phyloP scores from a whole-genome alignment of 768 basidiomycete species.

The Pisolithus microcarpus region DNA sequence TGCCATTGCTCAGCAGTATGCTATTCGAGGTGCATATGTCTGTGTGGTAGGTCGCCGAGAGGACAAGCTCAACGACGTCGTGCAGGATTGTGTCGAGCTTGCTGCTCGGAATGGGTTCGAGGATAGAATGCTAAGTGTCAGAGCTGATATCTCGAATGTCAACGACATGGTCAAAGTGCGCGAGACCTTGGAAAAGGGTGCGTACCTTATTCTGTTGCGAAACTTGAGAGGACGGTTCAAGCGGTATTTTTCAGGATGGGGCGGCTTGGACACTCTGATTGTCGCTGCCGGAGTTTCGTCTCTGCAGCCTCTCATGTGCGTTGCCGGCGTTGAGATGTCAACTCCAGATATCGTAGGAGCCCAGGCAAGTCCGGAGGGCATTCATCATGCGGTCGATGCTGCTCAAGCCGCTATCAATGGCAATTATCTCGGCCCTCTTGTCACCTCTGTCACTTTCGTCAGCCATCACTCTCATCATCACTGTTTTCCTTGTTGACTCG shows the following conservation, averaged over 20 bases:
- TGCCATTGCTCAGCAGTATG: constrained; percentile 62
- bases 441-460: constrained; percentile 68
- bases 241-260: constrained; percentile 52
- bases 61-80: constrained; percentile 49
- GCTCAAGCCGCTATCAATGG: constrained; percentile 49
- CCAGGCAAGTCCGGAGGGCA: constrained; percentile 41
- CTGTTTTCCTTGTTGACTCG: neutral
- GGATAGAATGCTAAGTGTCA: constrained; percentile 39
- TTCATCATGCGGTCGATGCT: constrained; percentile 52
- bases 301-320: constrained; percentile 62
- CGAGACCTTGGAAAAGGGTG: constrained; percentile 33
- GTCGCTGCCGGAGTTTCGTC: constrained; percentile 83
- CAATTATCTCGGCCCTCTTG: constrained; percentile 66
- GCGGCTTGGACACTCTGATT: constrained; percentile 74
- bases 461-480: constrained; percentile 17
- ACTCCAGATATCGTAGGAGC: constrained; percentile 3
- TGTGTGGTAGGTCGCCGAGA: constrained; percentile 68
- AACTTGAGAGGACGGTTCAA: neutral
- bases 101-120: constrained; percentile 12
- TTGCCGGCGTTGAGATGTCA: constrained; percentile 49
- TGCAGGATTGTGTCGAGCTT: constrained; percentile 44
- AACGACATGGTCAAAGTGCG: constrained; percentile 58
- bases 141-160: constrained; percentile 57
- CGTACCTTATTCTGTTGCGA: constrained; percentile 14
- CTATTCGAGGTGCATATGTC: constrained; percentile 63